A percentile compares a stretch with the other conserved stretches of the same genome.
phyloP scores from a whole-genome alignment of 345 rosid species.

The Eucalyptus erythrocorys region DNA sequence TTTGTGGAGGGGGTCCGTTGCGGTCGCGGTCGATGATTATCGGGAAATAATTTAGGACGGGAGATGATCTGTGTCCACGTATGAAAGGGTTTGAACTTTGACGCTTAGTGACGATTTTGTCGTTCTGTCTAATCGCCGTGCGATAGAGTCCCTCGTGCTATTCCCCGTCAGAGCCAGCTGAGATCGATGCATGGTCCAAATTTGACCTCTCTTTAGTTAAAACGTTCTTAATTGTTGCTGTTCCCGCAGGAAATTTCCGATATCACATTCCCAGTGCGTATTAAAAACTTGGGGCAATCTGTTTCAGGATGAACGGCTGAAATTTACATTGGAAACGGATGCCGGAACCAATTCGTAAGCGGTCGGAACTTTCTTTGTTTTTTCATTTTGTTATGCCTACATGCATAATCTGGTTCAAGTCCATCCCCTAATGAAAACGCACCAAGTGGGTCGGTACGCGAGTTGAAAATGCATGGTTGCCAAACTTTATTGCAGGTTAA shows the following conservation, averaged over 20 bases:
- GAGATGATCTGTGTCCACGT: conserved; percentile 23
- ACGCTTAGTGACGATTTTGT: neutral
- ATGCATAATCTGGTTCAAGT: rapidly evolving
- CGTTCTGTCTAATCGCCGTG: neutral
- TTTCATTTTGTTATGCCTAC: neutral
- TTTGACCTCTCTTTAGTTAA: neutral
- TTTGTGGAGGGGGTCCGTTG: neutral
- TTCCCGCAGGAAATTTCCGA: rapidly evolving
- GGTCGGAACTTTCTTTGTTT: rapidly evolving
- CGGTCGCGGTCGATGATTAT: neutral
- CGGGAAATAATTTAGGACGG: neutral
- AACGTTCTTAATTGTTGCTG: neutral
- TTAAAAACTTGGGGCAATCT: too few species aligned
- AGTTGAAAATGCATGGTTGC: neutral
- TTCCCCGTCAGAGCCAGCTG: neutral
- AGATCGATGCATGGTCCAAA: neutral
- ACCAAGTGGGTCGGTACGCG: neutral
- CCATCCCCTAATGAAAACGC: neutral
- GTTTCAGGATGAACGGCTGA: rapidly evolving
- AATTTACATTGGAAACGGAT: too few species aligned
- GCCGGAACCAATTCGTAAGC: rapidly evolving
- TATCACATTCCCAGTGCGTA: too few species aligned
- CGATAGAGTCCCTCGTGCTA: neutral
- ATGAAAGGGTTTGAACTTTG: neutral
- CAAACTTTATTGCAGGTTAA: too few species aligned